phyloP scores from a whole-genome alignment of 257 asterid genomes.

The Echites panduratus region DNA sequence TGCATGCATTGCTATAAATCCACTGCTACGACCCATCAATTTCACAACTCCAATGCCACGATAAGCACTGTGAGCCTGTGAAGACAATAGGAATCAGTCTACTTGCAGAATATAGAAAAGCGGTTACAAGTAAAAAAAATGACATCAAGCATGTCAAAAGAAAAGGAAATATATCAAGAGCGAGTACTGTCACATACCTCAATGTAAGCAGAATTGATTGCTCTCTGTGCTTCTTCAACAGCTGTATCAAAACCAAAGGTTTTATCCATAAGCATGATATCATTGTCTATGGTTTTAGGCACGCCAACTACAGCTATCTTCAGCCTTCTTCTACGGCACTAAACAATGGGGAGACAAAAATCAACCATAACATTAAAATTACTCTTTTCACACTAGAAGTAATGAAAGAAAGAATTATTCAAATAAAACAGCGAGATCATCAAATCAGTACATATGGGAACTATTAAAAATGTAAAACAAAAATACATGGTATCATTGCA shows the following conservation, averaged over 20 bases:
- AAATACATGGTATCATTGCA: not conserved
- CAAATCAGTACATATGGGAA: not conserved
- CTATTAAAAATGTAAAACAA: not conserved
- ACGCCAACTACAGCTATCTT: conserved; percentile 91
- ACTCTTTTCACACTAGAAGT: not conserved
- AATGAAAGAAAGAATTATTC: not conserved
- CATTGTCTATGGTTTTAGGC: conserved; percentile 96
- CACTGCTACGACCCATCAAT: conserved; percentile 97
- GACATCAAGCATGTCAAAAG: not conserved
- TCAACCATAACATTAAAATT: conserved; percentile 1
- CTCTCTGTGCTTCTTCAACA: conserved; percentile 98
- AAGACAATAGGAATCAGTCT: conserved; percentile 17
- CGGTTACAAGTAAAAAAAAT: conserved; percentile 5
- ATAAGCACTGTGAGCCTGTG: conserved; percentile 96
- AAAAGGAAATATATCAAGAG: conserved; percentile 3
- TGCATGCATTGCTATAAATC: conserved; percentile 96
- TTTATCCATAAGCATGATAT: conserved; percentile 91
- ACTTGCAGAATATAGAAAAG: conserved; percentile 4
- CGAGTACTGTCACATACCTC: conserved; percentile 45
- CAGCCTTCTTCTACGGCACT: conserved; percentile 67
- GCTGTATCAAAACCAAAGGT: conserved; percentile 99
- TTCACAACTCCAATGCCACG: conserved; percentile 92
- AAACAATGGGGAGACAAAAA: conserved; percentile 13
- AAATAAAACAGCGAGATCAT: not conserved
- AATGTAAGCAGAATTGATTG: conserved; percentile 81